These are phyloP conservation scores for Comarum palustre DNA, from an alignment of 306 rosid species.

Conservation along the genomic window DNA sequence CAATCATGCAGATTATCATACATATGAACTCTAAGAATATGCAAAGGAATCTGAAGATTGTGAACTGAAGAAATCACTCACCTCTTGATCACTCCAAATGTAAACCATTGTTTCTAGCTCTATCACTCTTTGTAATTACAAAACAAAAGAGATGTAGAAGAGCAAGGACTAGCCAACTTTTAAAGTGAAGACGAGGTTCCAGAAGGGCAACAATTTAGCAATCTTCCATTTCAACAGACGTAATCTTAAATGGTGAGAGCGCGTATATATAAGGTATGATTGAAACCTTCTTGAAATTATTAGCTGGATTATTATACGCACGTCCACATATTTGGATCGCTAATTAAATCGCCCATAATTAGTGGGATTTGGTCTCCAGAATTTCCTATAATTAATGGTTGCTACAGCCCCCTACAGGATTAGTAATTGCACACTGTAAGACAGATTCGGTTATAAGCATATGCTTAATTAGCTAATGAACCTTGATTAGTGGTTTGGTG, in stretches of 20 bases:
- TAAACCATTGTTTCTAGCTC: slow-evolving; percentile 6
- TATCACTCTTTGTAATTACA: neutral
- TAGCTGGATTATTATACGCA: neutral
- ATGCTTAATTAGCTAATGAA: no score
- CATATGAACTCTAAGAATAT: neutral
- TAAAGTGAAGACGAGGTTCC: slow-evolving; percentile 10
- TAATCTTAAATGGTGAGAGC: neutral
- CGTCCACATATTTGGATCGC: neutral
- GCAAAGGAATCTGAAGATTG: neutral
- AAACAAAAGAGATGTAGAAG: neutral
- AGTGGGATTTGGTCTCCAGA: slow-evolving; percentile 41
- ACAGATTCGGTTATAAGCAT: no score
- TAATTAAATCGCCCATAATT: slow-evolving; percentile 24
- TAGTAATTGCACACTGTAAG: neutral
- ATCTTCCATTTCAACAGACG: slow-evolving; percentile 8
- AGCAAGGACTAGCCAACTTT: slow-evolving; percentile 6
- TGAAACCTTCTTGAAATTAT: slow-evolving; percentile 9
- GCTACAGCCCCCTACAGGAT: neutral
- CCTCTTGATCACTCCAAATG: slow-evolving; percentile 13
- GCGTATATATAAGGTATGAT: slow-evolving; percentile 17
- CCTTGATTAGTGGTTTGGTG: no score
- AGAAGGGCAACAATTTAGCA: slow-evolving; percentile 4
- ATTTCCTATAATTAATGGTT: no score
- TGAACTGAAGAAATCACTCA: neutral
- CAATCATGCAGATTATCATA: neutral